A percentile compares a stretch with the other conserved stretches of the same genome.
These are phyloP conservation scores for Cydonia oblonga DNA, from an alignment of 331 rosid genomes.

Conservation along the genomic window DNA sequence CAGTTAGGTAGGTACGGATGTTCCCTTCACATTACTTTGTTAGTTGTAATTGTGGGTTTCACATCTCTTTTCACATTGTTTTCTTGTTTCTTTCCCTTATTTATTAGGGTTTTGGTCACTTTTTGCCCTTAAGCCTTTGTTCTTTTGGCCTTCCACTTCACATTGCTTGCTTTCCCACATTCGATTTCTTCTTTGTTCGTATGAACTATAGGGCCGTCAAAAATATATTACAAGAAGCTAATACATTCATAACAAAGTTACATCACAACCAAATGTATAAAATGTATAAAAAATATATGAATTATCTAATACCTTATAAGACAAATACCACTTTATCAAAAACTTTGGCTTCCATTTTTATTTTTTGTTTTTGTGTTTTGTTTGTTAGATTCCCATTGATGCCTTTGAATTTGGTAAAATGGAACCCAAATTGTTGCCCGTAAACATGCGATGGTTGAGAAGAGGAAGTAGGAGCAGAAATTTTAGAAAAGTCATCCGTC, in stretches of 20 bases:
- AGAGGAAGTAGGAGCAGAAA: too few species aligned
- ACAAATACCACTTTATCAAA: too few species aligned
- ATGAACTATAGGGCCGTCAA: background rate
- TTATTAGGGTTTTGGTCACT: background rate
- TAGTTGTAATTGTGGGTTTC: background rate
- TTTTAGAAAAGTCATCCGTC: too few species aligned
- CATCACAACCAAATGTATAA: background rate
- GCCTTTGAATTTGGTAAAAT: background rate
- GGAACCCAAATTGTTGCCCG: background rate
- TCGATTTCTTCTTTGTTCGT: background rate
- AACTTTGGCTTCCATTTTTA: background rate
- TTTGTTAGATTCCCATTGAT: background rate
- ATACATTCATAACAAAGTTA: background rate
- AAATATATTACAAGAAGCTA: too few species aligned
- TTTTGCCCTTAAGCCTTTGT: background rate
- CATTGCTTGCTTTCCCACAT: background rate
- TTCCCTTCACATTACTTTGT: conserved; percentile 3
- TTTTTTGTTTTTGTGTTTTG: too few species aligned
- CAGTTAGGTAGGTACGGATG: background rate
- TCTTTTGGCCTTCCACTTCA: background rate
- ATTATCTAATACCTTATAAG: background rate
- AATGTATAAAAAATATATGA: background rate
- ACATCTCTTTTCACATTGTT: background rate
- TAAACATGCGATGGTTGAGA: background rate
- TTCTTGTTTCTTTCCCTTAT: background rate